A percentile compares a stretch with the other conserved stretches of the same genome.
These are phyloP conservation scores for Daldinia caldariorum DNA, from an alignment of 495 filamentous ascomycete genomes.

Conservation along the genomic window DNA sequence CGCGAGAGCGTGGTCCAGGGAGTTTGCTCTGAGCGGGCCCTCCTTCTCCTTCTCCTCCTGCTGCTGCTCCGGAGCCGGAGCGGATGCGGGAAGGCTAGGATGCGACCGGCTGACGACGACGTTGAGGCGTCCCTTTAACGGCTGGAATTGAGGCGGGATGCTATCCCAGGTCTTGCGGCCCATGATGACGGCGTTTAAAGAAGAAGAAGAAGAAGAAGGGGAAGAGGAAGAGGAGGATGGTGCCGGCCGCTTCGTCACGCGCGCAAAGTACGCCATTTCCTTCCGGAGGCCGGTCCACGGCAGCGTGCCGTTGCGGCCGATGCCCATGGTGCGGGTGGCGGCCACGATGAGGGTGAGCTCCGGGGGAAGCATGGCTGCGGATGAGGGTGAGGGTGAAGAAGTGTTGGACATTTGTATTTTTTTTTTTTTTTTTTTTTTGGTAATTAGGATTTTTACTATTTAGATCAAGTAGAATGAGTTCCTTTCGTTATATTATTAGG, in stretches of 20 bases:
- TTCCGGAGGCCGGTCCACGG: constrained; percentile 88
- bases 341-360: constrained; percentile 80
- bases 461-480: no score
- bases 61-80: background rate
- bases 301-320: constrained; percentile 79
- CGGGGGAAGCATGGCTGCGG: constrained; percentile 46
- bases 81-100: background rate
- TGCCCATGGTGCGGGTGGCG: constrained; percentile 81
- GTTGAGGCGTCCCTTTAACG: constrained; percentile 78
- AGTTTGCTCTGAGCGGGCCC: constrained; percentile 48
- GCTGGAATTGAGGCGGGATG: constrained; percentile 79
- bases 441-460: background rate
- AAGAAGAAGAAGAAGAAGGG: constrained; percentile 3
- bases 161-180: constrained; percentile 95
- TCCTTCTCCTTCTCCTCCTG: constrained; percentile 7
- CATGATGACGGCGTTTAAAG: constrained; percentile 88
- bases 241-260: constrained; percentile 76
- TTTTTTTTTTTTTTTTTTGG: background rate
- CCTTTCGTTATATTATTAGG: no score
- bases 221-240: constrained; percentile 17
- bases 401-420: constrained; percentile 32
- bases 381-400: background rate
- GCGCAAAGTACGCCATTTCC: constrained; percentile 95
- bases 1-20: constrained; percentile 68
- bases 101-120: constrained; percentile 74